Conservation (phyloP, 2,329 filamentous ascomycete genomes). For the Basipetospora chlamydospora region DNA sequence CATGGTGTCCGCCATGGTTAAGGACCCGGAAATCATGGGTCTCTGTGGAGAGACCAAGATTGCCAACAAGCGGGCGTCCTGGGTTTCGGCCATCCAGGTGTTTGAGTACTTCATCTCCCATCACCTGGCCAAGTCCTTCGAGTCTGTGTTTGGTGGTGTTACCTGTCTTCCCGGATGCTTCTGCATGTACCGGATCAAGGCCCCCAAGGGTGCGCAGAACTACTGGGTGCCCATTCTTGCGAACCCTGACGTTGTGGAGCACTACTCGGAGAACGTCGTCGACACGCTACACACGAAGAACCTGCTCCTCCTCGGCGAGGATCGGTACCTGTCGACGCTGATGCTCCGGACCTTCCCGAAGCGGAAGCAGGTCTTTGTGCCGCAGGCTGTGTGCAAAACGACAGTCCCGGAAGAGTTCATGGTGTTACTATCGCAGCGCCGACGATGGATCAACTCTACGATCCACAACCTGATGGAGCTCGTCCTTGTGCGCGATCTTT, state of each 20-base stretch:
- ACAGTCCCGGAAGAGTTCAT: constrained; percentile 87
- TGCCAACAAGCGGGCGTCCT: constrained; percentile 88
- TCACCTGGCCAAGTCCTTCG: constrained; percentile 91
- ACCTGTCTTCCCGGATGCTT: constrained; percentile 97
- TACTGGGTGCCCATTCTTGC: constrained; percentile 99
- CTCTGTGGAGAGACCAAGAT: constrained; percentile 99
- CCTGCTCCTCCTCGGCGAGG: constrained; percentile 76
- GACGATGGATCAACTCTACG: constrained; percentile 98
- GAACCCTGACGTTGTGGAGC: constrained; percentile 96
- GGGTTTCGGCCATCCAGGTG: constrained; percentile 96
- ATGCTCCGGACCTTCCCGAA: constrained; percentile 99
- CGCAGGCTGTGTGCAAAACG: constrained; percentile 97
- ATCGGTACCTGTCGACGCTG: constrained; percentile 88
- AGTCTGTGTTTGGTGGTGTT: constrained; percentile 96
- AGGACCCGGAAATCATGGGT: constrained; percentile 98
- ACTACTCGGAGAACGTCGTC: constrained; percentile 98
- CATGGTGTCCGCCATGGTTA: constrained; percentile 98
- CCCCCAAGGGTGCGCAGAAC: constrained; percentile 94
- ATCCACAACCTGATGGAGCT: constrained; percentile 98
- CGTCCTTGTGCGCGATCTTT: constrained; percentile 85
- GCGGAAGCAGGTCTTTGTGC: constrained; percentile 96
- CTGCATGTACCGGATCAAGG: constrained; percentile 99
- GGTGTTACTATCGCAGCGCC: constrained; percentile 83
- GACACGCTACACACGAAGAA: constrained; percentile 99
- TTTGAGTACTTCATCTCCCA: constrained; percentile 99